Evolutionary conservation across 139 green algal genomes (phyloP).

Genomic region (Chlorokybus atmophyticus): DNA sequence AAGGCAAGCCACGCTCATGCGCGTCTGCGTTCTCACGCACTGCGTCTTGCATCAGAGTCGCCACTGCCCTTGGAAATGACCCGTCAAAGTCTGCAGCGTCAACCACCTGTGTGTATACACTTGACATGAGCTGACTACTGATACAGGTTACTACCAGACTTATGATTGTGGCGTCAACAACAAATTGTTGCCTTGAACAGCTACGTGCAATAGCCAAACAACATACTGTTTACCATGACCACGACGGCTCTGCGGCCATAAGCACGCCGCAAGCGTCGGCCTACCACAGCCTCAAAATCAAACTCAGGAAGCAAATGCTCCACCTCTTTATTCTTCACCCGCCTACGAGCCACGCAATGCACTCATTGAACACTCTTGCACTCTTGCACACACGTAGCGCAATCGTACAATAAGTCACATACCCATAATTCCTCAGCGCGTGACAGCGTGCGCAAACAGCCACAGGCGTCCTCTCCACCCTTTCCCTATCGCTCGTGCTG

Average conservation of each 20-base stretch:
- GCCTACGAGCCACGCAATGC: slow-evolving; percentile 64
- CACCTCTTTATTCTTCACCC: slow-evolving; percentile 51
- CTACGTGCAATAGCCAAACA: too few relatives aligned
- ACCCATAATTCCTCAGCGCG: slow-evolving; percentile 10
- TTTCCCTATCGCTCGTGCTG: not conserved
- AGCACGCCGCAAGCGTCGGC: slow-evolving; percentile 1
- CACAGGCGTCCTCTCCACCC: not conserved
- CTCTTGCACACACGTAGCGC: too few relatives aligned
- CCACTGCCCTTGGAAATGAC: slow-evolving; percentile 60
- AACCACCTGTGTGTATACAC: too few relatives aligned
- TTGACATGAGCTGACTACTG: too few relatives aligned
- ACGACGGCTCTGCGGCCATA: slow-evolving; percentile 33
- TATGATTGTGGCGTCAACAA: too few relatives aligned
- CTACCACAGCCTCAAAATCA: slow-evolving; percentile 27
- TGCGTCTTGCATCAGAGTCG: slow-evolving; percentile 22
- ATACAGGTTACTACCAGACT: too few relatives aligned
- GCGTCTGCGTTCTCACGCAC: slow-evolving; percentile 1
- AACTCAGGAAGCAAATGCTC: slow-evolving; percentile 32
- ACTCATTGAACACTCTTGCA: too few relatives aligned
- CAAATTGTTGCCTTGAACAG: too few relatives aligned
- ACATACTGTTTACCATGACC: too few relatives aligned
- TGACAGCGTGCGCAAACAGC: not conserved
- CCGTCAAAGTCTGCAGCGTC: slow-evolving; percentile 89
- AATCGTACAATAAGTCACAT: slow-evolving; percentile 55
- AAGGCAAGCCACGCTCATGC: not conserved